Percentiles rank a stretch among this genome's conserved stretches.
phyloP scores from a whole-genome alignment of 2,329 filamentous ascomycete genomes.

The Diaporthe sp. region DNA sequence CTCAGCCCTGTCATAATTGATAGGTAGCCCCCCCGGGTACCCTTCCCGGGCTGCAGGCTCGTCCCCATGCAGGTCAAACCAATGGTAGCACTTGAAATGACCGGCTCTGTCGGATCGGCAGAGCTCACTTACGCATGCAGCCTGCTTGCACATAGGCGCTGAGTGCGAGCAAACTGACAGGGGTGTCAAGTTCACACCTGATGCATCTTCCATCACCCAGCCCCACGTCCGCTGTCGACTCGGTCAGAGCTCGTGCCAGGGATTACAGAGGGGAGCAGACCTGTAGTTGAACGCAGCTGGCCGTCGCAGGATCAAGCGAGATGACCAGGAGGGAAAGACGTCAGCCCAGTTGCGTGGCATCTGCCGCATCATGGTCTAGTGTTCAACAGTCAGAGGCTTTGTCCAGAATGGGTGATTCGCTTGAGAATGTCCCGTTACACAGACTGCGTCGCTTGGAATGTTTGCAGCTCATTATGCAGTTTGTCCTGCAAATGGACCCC shows the following conservation, averaged over 20 bases:
- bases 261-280: not conserved
- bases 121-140: not conserved
- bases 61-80: not conserved
- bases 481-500: not conserved
- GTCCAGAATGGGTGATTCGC: not conserved
- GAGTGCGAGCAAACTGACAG: not conserved
- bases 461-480: not conserved
- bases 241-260: not conserved
- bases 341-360: not conserved
- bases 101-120: not conserved
- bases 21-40: not conserved
- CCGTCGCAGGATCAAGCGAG: not conserved
- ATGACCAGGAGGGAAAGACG: not conserved
- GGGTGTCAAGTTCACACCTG: not conserved
- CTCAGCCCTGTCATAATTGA: slow-evolving; percentile 14
- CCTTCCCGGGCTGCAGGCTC: not conserved
- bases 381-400: not conserved
- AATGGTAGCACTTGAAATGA: not conserved
- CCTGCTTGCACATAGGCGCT: not conserved
- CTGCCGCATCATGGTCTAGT: not conserved
- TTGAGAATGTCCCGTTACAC: not conserved
- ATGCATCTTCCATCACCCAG: not conserved
- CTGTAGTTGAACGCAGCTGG: too few relatives aligned
- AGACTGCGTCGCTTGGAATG: not conserved
- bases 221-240: not conserved